Evolutionary conservation across 306 rosid species (phyloP), one percentile per base, ranked within the genome.

Genomic region (Cicer cuneatum): DNA sequence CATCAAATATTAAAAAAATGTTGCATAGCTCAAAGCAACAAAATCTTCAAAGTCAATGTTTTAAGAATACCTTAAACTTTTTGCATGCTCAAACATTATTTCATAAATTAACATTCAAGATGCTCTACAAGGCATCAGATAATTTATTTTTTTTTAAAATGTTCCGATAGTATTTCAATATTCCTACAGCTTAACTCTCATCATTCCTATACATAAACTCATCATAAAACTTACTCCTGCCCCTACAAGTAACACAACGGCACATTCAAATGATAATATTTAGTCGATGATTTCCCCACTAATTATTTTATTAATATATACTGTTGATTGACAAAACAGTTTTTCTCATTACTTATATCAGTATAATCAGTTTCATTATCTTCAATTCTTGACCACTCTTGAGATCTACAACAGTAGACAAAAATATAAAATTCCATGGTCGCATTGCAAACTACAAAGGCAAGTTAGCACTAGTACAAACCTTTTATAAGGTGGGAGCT

Each of bases 401-500:
- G 7, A 46, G 47, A 41, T 76, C 49, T 46, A 70, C 16, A 45
- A 21, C 45, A 14, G 62, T 8, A 69, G 14, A 57, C 41, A 51
- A 42, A 51, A 47, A 14, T 35, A 39, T 37, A 33, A 62, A 29
- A 60, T 72, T 42, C 58, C 51, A 73, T 57, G 18, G 39, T 51
- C 6, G 16, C 13, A 76, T 16, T 35, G 73, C 71, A 75, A 73
- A 80, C 42, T 38, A 66, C 57, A 48, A 78, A 65, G 47, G 59
- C 24, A 84, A 56, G 65, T 19, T 80, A 63, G 73, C 63, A 84
- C 37, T 15, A 62, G 70, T 67, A 84, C 90, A 66, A 83, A 94
- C 99, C 99, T 94, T 74, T 89, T 84, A 78, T 94, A 94, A 37
- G 99, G 97, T 41, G 99, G 99, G 83, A 94, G 97, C 92, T 94